Evolutionary conservation across 345 rosid species (phyloP), one percentile per base, ranked within the genome.

Genomic region (Eucalyptus shirleyi): DNA sequence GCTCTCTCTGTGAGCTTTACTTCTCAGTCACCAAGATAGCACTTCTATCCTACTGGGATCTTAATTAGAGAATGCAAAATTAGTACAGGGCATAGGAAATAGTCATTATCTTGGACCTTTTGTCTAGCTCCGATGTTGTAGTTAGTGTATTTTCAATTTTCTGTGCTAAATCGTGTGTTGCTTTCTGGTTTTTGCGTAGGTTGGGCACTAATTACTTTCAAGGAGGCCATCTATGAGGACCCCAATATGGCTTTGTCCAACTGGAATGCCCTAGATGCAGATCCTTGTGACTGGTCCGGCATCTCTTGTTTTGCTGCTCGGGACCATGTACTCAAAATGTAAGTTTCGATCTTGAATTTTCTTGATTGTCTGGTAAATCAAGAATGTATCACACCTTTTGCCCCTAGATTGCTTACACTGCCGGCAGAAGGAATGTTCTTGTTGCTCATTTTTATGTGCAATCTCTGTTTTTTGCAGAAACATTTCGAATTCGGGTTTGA

Each of bases 261-360:
- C 91, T 98, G 99, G 99, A 94, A 97, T 93, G 92, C 93, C 86
- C 93, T 95, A 85, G 96, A 94, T 93, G 95, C 94, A 88, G 95
- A 96, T 97, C 99, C 98, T 86, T 98, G 99, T 91, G 93, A 90
- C 88, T 98, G 99, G 99, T 77, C 87, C 37, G 99, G 99, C 90
- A 53, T 98, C 91, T 87, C 89, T 65, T 98, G 99, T 90, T 92
- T 95, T 37, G 86, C 45, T 28, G 87, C 90, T 88, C 92, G 95
- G 91, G 95, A 94, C 89, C 99, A 96, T 94, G 97, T 98, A 56
- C 86, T 93, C 82, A 97, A 94, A 94, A 95, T 98, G 99, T 98
- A 93, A 95, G 95, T 60, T 87, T 44, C 86, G 90, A 51, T 67
- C 30, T 62, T n/a, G 87, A 50, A 42, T 59, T 28, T 88, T 50